Evolutionary conservation across 352 stramenopile species (phyloP).

Genomic region (Pythium utonaiense): DNA sequence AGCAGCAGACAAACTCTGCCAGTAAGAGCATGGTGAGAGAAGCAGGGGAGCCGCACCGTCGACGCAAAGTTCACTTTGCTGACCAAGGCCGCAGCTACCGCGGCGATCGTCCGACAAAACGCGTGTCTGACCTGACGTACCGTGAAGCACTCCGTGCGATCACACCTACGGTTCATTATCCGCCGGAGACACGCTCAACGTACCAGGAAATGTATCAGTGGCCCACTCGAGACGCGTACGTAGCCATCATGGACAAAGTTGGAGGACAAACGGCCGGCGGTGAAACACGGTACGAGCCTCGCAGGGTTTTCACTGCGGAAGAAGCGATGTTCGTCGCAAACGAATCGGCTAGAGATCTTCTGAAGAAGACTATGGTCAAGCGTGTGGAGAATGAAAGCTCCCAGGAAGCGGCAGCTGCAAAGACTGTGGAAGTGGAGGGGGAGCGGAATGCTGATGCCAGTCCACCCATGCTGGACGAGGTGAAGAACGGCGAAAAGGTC

Average conservation of each 20-base stretch:
- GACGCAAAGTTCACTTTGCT: constrained; percentile 20
- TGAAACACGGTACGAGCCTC: constrained; percentile 19
- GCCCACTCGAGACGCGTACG: constrained; percentile 1
- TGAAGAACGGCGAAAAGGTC: background rate
- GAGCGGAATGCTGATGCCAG: too few species aligned
- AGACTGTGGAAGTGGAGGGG: too few species aligned
- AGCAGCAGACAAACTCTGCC: background rate
- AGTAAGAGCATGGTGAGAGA: background rate
- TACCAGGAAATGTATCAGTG: constrained; percentile 19
- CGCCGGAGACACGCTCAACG: constrained; percentile 2
- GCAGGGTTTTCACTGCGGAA: constrained; percentile 27
- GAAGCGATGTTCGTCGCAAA: constrained; percentile 39
- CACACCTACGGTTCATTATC: background rate
- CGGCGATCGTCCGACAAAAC: constrained; percentile 1
- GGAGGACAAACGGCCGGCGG: constrained; percentile 13
- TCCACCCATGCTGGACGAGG: background rate
- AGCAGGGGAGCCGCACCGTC: constrained; percentile 1
- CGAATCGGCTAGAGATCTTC: constrained; percentile 31
- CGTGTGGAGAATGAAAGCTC: too few species aligned
- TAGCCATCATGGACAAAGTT: constrained; percentile 9
- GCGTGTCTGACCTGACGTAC: constrained; percentile 4
- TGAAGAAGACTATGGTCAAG: too few species aligned
- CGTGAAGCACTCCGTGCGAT: constrained; percentile 7
- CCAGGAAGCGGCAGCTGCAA: too few species aligned
- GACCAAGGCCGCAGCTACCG: constrained; percentile 16